Percentiles rank a stretch among this genome's conserved stretches.
These are phyloP conservation scores for Boletus vermiculosoides DNA, from an alignment of 768 basidiomycete species.

Conservation along the genomic window DNA sequence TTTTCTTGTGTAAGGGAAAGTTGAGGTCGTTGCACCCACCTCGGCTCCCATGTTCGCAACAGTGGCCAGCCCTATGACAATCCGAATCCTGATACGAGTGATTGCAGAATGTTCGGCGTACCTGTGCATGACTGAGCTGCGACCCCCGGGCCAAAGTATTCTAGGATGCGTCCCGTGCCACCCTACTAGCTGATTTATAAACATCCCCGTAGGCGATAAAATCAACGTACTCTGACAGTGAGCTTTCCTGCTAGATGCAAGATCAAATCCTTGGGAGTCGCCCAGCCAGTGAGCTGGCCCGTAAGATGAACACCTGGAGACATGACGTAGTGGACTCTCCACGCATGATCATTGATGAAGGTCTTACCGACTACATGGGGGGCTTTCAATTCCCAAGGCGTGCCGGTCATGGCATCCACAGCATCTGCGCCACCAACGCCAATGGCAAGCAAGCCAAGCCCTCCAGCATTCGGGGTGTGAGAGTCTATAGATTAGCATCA, in stretches of 20 bases:
- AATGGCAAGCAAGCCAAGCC: conserved; percentile 93
- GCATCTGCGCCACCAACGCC: conserved; percentile 99
- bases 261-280: conserved; percentile 95
- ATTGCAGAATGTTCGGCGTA: conserved; percentile 23
- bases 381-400: conserved; percentile 97
- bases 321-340: neutral
- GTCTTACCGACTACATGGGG: conserved; percentile 74
- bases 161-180: conserved; percentile 92
- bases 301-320: conserved; percentile 78
- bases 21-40: conserved; percentile 99
- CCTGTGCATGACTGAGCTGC: conserved; percentile 90
- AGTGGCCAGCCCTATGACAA: conserved; percentile 72
- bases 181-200: conserved; percentile 51
- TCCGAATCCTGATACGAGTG: neutral
- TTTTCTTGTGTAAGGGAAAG: conserved; percentile 89
- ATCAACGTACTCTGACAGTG: conserved; percentile 74
- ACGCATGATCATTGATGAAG: neutral
- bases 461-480: conserved; percentile 98
- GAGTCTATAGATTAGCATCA: conserved; percentile 57
- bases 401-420: conserved; percentile 96
- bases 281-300: conserved; percentile 86
- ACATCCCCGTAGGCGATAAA: neutral
- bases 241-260: conserved; percentile 91
- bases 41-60: conserved; percentile 99
- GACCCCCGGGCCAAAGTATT: conserved; percentile 96